Base-by-base conservation (phyloP, 2,329 filamentous ascomycete genomes). In the Hirsutella minnesotensis region DNA sequence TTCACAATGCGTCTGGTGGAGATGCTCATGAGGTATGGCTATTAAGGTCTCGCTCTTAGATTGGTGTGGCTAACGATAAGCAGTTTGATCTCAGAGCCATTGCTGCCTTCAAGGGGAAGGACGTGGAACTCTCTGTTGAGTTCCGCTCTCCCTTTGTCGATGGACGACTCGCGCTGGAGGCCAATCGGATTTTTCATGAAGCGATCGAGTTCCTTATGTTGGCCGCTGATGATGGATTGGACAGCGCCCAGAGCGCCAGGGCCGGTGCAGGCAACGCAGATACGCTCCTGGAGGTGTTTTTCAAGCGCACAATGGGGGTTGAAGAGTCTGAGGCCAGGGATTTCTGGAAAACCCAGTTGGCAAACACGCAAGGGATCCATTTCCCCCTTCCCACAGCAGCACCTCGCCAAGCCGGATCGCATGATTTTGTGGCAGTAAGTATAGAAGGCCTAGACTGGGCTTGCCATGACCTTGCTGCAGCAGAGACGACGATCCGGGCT, bases 11-110 rank as follows among this genome's bases (percentile, higher is more conserved):
- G 38, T 21, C 47, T 5, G 48, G 48, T 15, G 46, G 51, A 27
- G 50, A 51, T 15, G 42, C 54, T 1, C 41, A 44, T 13, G 39
- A 49, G 33, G 42, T 44, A 24, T 9, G 30, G n/a, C n/a, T n/a
- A 34, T 22, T 19, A 3, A 13, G n/a, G 16, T n/a, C 31, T n/a
- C 2, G 7, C 8, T 16, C 7, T 4, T n/a, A 15, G 9, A 1
- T 21, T 15, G 9, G n/a, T n/a, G n/a, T n/a, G n/a, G n/a, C n/a
- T n/a, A n/a, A n/a, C n/a, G n/a, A n/a, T n/a, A n/a, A n/a, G n/a
- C n/a, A 44, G 41, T 46, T 43, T 13, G 45, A 47, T 33, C 18
- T 47, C 3, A 41, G 39, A 3, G 38, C 40, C 5, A 45, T 38
- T 15, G 46, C 46, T 18, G 41, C 38, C 2, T 24, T 47, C 4